A percentile compares a stretch with the other conserved stretches of the same genome.
Evolutionary conservation across 176 grass and related monocot genomes (phyloP).

Genomic region (Triticum monococcum): DNA sequence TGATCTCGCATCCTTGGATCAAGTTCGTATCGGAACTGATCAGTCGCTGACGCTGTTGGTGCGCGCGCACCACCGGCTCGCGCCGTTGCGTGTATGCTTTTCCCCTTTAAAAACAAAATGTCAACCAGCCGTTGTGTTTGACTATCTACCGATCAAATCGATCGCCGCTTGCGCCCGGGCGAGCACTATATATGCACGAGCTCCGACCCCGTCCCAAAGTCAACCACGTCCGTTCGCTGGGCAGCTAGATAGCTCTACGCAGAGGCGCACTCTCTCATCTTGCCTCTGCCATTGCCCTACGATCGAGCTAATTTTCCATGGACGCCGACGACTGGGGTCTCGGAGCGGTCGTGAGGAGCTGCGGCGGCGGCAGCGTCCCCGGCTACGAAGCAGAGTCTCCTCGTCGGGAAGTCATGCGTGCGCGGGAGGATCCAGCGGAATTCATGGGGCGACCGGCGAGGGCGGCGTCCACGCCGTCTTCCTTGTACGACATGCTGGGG

Average conservation of each 20-base stretch:
- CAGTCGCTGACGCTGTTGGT: conserved; percentile 18
- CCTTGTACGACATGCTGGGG: conserved; percentile 12
- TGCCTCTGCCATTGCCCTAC: no score
- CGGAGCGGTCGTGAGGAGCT: conserved; percentile 77
- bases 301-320: not conserved
- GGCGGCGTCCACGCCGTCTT: not conserved
- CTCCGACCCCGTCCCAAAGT: conserved; percentile 19
- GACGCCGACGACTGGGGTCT: conserved; percentile 75
- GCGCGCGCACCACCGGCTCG: conserved; percentile 24
- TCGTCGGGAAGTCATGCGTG: not conserved
- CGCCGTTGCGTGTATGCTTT: not conserved
- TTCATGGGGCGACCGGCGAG: not conserved
- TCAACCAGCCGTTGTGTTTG: conserved; percentile 4
- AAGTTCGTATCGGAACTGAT: not conserved
- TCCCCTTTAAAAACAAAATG: not conserved
- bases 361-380: not conserved
- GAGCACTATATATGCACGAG: not conserved
- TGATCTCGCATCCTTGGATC: conserved; percentile 3
- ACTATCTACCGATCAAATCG: conserved; percentile 27
- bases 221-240: conserved; percentile 13
- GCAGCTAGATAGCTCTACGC: no score
- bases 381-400: not conserved
- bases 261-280: no score
- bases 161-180: not conserved
- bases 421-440: not conserved